These are phyloP conservation scores for Leccinellum rugosiceps DNA, from an alignment of 768 basidiomycete species.

Conservation along the genomic window DNA sequence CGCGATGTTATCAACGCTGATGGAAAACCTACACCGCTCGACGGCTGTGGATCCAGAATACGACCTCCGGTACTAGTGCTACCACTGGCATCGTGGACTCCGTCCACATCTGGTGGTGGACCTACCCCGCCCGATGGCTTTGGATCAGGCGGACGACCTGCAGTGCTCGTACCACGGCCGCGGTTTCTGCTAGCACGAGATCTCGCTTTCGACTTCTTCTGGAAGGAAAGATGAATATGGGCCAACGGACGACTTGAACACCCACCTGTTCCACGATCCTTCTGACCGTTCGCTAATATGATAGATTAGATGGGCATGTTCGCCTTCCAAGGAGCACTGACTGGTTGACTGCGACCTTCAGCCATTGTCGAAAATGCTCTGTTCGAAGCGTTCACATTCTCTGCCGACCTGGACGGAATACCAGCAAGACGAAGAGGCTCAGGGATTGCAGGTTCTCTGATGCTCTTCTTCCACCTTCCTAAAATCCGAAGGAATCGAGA, in stretches of 20 bases:
- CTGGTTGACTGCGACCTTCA: background rate
- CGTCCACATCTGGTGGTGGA: too few species aligned
- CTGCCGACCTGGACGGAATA: background rate
- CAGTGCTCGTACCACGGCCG: background rate
- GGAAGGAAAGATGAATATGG: too few species aligned
- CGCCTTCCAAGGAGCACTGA: background rate
- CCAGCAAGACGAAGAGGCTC: background rate
- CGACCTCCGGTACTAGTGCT: background rate
- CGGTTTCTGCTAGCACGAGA: background rate
- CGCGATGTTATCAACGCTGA: background rate
- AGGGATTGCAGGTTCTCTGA: background rate
- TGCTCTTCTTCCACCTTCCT: background rate
- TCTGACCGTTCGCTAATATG: background rate
- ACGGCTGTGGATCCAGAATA: background rate
- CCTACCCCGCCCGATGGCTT: too few species aligned
- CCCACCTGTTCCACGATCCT: background rate
- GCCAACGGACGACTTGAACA: background rate
- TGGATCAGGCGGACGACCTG: too few species aligned
- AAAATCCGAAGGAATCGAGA: background rate
- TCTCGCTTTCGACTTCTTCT: too few species aligned
- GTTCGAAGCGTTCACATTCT: background rate
- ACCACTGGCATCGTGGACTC: too few species aligned
- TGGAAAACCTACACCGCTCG: background rate
- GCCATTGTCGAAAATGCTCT: background rate
- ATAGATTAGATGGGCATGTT: background rate